These are phyloP conservation scores for Lavandula angustifolia DNA, from an alignment of 257 asterid genomes.

Conservation along the genomic window DNA sequence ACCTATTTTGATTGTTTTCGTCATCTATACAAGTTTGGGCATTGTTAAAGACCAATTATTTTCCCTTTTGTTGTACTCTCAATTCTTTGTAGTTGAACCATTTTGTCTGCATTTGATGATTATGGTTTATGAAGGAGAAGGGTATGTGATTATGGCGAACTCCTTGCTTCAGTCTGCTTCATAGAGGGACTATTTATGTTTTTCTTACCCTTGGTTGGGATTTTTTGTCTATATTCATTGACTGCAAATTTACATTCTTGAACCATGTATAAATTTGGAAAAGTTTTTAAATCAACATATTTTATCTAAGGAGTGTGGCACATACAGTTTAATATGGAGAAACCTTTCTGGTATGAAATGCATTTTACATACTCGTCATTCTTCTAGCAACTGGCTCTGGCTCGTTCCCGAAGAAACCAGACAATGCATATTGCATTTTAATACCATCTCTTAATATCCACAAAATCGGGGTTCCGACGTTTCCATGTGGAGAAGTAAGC, in stretches of 20 bases:
- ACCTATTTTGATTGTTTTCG: conserved; percentile 32
- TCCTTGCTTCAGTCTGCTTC: conserved; percentile 13
- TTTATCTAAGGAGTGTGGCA: no score
- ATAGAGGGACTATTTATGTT: neutral
- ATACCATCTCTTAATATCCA: neutral
- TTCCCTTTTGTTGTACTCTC: conserved; percentile 37
- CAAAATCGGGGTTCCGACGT: neutral
- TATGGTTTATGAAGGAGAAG: conserved; percentile 17
- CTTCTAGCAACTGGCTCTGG: neutral
- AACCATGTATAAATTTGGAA: neutral
- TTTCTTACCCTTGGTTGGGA: neutral
- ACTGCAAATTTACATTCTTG: conserved; percentile 9
- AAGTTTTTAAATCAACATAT: no score
- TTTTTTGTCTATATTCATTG: neutral
- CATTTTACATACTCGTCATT: neutral
- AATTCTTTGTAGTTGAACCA: conserved; percentile 40
- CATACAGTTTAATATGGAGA: no score
- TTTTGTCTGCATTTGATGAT: conserved; percentile 37
- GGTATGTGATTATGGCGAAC: conserved; percentile 20
- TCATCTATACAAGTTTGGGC: conserved; percentile 36
- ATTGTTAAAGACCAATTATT: conserved; percentile 24
- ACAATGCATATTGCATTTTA: no score
- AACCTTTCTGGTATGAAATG: neutral
- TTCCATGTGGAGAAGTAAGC: neutral
- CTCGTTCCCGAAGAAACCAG: no score